Conservation (phyloP, 2,329 filamentous ascomycete species). For the Aspergillus spinulosporus region DNA sequence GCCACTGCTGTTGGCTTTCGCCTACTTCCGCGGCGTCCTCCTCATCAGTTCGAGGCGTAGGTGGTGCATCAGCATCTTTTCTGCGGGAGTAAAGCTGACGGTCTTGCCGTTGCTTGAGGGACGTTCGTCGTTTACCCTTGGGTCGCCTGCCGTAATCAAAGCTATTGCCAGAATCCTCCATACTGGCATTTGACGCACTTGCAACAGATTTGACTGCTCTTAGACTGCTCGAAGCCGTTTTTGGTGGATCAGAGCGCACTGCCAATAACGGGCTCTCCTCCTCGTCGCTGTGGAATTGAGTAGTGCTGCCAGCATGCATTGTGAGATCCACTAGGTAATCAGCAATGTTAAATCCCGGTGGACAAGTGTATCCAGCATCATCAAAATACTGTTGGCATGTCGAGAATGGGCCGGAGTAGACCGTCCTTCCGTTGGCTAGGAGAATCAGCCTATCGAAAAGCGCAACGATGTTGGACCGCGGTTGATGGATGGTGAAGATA, state of each 20-base stretch:
- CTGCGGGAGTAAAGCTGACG: conserved; percentile 85
- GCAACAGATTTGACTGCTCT: conserved; percentile 86
- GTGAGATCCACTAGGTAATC: conserved; percentile 97
- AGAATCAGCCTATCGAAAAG: conserved; percentile 93
- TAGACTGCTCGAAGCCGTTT: conserved; percentile 80
- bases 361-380: conserved; percentile 85
- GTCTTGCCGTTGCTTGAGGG: conserved; percentile 82
- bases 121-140: conserved; percentile 71
- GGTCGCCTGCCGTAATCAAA: conserved; percentile 65
- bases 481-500: conserved; percentile 97
- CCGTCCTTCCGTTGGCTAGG: conserved; percentile 81
- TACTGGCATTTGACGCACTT: conserved; percentile 74
- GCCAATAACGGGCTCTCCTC: conserved; percentile 56
- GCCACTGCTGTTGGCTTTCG: conserved; percentile 58
- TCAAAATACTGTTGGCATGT: conserved; percentile 93
- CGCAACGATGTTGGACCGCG: conserved; percentile 95
- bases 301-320: conserved; percentile 76
- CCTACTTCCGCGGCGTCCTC: conserved; percentile 53
- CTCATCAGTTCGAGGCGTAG: conserved; percentile 64
- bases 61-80: conserved; percentile 58
- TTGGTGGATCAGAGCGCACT: conserved; percentile 60
- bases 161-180: conserved; percentile 65
- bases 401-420: conserved; percentile 88
- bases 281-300: conserved; percentile 56
- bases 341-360: conserved; percentile 96